Base-by-base conservation (phyloP, 164 flowering plant genomes). In the Cinnamomum micranthum region DNA sequence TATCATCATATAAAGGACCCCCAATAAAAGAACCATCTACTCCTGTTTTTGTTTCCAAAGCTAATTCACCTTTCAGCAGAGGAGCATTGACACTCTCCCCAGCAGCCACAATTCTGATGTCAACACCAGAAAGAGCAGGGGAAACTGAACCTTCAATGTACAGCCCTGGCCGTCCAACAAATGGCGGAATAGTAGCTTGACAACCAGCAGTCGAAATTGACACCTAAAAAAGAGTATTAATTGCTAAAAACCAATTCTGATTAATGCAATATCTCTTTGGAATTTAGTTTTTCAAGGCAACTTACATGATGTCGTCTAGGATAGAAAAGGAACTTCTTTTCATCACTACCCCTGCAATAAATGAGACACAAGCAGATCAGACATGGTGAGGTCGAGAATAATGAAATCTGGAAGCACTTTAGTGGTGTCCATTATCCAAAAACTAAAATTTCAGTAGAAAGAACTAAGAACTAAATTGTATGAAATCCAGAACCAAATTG, bases 1-100 rank as follows among this genome's bases (percentile, higher is more conserved):
- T 87, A 79, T 96, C 98, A 85, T 92, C 98, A 79, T 91, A 90
- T 23, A 96, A 81, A 74, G 99, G 97, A 4, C 99, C 99, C 2
- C 82, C 94, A 74, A 84, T 74, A 73, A 86, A 94, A 65, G 83
- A 69, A 66, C 99, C 98, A 88, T 94, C 92, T 22, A 72, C 19
- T 22, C 82, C 86, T n/a, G 99, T 91, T 75, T 87, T 80, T 67
- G 94, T 87, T 86, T 87, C 91, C 82, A 88, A 77, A 58, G 88
- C 95, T 72, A 92, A 25, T 68, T 88, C 94, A 79, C 89, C 94
- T 79, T 80, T 87, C 83, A 75, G 85, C 25, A 93, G 80, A 17
- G 71, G 76, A 78, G 92, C 79, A 80, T 83, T 83, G 47, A 55
- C 70, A 78, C 95, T 89, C 72, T 89, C 91, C 64, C 83, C 87